Evolutionary conservation across 768 basidiomycete genomes (phyloP), one percentile per base, ranked within the genome.

Genomic region (Lepiota brunneoincarnata): DNA sequence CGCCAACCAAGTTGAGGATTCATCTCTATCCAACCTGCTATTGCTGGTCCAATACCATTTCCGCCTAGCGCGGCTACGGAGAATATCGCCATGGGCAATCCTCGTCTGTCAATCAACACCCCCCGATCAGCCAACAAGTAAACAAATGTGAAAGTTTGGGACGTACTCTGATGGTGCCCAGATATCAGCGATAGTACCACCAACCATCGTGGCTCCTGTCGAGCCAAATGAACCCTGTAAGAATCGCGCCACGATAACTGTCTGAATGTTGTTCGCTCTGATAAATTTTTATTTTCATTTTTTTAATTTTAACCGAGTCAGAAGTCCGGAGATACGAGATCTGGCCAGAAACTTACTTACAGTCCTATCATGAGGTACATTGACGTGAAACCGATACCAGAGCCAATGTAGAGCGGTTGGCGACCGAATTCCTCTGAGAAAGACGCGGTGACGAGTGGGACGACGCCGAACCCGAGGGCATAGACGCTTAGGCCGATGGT

Each of bases 51-150:
- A 6, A 64, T 39, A 6, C 67, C 65, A 6, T 63, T 63, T 23
- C 64, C 45, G 49, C 20, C 41, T 23, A 45, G 10, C 0, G 84
- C 87, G 0, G 75, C 70, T 3, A 84, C 60, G 0, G 87, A 75
- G 64, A 91, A 95, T 1, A 88, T 63, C 0, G 86, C 75, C 89
- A 93, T 92, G 0, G 91, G 90, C 2, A 87, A 61, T 1, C 89
- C 89, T 4, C 91, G 87, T 42, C 87, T 90, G 53, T 9, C 14
- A 28, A 21, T 3, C 14, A n/a, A 47, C 35, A 44, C 10, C 34
- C 35, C n/a, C 11, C 31, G 9, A 31, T 49, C 42, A 23, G 17
- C n/a, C n/a, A 10, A 21, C 7, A 52, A 44, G 2, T 10, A 15
- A 21, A 37, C 4, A 36, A 24, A 21, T 31, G 44, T 10, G 10